Evolutionary conservation across 441 rosid species (phyloP), one percentile per base, ranked within the genome.

Genomic region (Pelargonium citronellum): DNA sequence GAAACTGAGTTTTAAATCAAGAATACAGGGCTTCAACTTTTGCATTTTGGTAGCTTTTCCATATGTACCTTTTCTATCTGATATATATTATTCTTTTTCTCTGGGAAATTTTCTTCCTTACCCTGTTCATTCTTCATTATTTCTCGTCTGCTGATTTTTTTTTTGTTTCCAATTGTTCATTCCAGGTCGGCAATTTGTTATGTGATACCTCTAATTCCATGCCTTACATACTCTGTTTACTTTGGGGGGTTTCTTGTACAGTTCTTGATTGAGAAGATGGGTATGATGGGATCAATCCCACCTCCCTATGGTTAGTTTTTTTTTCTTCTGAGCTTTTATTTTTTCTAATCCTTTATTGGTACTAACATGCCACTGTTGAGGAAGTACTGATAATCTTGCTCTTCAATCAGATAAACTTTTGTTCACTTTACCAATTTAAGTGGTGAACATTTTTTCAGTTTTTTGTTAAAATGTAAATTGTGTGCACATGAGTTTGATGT

Each of bases 251-350:
- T 91, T 76, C 89, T 95, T 74, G 69, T 80, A 74, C 90, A 89
- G 77, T 83, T 92, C 80, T 79, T 95, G 79, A 83, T 91, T 67
- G 98, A 95, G 93, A 95, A 89, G 95, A 84, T 88, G 85, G 98
- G 99, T 44, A 95, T 95, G 98, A 88, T 95, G 91, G 98, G 99
- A 69, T 76, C 88, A 73, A 49, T 86, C 80, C 89, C 96, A 79
- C 92, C 95, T 27, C 99, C 98, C 1, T 91, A 84, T 66, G 99
- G 99, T 91, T 69, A 81, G 95, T 80, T 73, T 81, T 24, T 24
- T 24, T 24, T 24, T 2, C 53, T 82, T 73, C 58, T 77, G 53
- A 34, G 73, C 74, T 73, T 63, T 1, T 44, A 10, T 69, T 57
- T 16, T 55, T 73, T 63, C 0, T 37, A 12, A 60, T 73, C 69